A percentile compares a stretch with the other conserved stretches of the same genome.
These are phyloP conservation scores for Chalara sp. DNA, from an alignment of 2,329 filamentous ascomycete genomes.

Conservation along the genomic window DNA sequence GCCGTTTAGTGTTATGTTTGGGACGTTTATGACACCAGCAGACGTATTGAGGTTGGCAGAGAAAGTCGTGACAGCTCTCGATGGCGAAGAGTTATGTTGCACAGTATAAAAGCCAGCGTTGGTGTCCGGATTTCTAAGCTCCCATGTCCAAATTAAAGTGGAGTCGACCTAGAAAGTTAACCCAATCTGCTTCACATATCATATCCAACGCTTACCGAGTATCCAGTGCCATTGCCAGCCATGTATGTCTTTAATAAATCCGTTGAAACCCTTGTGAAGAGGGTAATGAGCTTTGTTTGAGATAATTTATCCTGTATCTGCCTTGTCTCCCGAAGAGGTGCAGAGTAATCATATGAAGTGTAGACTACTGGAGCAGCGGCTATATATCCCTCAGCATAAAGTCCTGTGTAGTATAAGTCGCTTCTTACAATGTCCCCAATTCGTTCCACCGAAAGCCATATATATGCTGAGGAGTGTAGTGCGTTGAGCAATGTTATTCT, in stretches of 20 bases:
- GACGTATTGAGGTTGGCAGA: conserved; percentile 41
- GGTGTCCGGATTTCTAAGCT: conserved; percentile 40
- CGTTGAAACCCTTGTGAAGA: conserved; percentile 45
- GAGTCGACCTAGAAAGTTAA: conserved; percentile 24
- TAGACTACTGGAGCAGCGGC: conserved; percentile 43
- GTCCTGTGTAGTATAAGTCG: background rate
- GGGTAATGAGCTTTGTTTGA: conserved; percentile 45
- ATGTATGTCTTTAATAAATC: conserved; percentile 46
- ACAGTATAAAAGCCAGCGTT: conserved; percentile 43
- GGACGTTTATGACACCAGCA: conserved; percentile 33
- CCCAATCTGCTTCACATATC: background rate
- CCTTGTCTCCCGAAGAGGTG: conserved; percentile 46
- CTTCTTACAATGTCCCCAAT: conserved; percentile 42
- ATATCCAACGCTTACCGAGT: conserved; percentile 25
- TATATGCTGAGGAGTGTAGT: conserved; percentile 43
- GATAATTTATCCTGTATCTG: conserved; percentile 45
- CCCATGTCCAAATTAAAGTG: conserved; percentile 41
- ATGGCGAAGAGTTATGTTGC: conserved; percentile 38
- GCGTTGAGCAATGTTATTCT: conserved; percentile 45
- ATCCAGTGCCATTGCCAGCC: conserved; percentile 47
- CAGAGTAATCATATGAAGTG: conserved; percentile 36
- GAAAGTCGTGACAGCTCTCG: conserved; percentile 37
- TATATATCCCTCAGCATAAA: conserved; percentile 6
- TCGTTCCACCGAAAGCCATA: conserved; percentile 48
- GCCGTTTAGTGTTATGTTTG: conserved; percentile 42